Evolutionary conservation across 176 grass and related monocot species (phyloP).

Genomic region (Ensete glaucum): DNA sequence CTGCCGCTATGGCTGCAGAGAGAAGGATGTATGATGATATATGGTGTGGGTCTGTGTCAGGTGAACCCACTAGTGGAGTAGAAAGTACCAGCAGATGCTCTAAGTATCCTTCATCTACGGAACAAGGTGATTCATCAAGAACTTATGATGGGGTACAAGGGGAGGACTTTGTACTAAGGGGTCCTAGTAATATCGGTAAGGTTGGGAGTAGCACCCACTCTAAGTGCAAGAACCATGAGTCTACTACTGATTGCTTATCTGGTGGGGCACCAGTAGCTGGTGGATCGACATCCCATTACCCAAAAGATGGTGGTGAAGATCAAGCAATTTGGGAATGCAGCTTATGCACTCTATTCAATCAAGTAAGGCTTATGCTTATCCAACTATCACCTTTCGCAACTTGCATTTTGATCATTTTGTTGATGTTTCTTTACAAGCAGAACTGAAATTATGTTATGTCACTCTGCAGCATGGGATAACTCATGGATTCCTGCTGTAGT

Average conservation of each 20-base stretch:
- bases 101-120: slow-evolving; percentile 1
- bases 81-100: slow-evolving; percentile 1
- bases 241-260: slow-evolving; percentile 17
- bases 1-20: slow-evolving; percentile 91
- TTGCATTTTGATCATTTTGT: slow-evolving; percentile 22
- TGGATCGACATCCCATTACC: slow-evolving; percentile 36
- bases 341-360: slow-evolving; percentile 78
- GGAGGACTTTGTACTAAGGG: not conserved
- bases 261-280: slow-evolving; percentile 4
- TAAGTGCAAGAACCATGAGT: slow-evolving; percentile 7
- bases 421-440: not conserved
- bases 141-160: not conserved
- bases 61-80: slow-evolving; percentile 3
- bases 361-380: slow-evolving; percentile 34
- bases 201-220: slow-evolving; percentile 2
- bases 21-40: slow-evolving; percentile 92
- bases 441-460: not conserved
- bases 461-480: not conserved
- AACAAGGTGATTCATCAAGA: slow-evolving; percentile 18
- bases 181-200: slow-evolving; percentile 12
- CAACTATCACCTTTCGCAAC: not conserved
- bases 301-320: slow-evolving; percentile 18
- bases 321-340: slow-evolving; percentile 59
- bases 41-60: slow-evolving; percentile 66
- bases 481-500: not conserved